A percentile compares a stretch with the other conserved stretches of the same genome.
Evolutionary conservation across 768 basidiomycete species (phyloP).

Genomic region (Psilocybe sp.): DNA sequence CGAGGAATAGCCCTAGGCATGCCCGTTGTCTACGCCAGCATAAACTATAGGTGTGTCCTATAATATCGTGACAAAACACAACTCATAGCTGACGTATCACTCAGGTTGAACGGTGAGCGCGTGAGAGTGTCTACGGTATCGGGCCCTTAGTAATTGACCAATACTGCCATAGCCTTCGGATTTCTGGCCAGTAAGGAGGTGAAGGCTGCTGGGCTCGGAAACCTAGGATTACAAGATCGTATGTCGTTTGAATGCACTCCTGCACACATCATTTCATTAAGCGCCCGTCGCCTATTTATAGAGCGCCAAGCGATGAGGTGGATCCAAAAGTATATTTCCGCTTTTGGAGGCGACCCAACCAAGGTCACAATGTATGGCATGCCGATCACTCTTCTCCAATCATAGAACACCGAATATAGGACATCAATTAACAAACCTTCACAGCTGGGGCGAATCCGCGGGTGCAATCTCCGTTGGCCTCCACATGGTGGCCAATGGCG

Average conservation of each 20-base stretch:
- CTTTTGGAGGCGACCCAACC: conserved; percentile 63
- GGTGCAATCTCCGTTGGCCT: conserved; percentile 53
- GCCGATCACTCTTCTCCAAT: background rate
- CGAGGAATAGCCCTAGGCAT: conserved; percentile 37
- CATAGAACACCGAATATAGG: background rate
- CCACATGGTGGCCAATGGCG: conserved; percentile 48
- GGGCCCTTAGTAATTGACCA: background rate
- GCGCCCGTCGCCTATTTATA: conserved; percentile 17
- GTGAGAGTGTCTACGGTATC: background rate
- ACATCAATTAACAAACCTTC: background rate
- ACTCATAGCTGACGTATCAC: background rate
- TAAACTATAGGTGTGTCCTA: conserved; percentile 39
- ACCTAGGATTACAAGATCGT: conserved; percentile 67
- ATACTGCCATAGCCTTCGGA: conserved; percentile 28
- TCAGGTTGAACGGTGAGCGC: conserved; percentile 10
- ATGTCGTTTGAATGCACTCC: conserved; percentile 16
- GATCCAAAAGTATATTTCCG: conserved; percentile 62
- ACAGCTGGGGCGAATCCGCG: conserved; percentile 39
- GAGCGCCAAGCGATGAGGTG: conserved; percentile 61
- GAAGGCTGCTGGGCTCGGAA: conserved; percentile 12
- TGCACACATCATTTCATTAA: background rate
- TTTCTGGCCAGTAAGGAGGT: conserved; percentile 20
- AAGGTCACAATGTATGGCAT: conserved; percentile 53
- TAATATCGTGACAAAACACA: background rate
- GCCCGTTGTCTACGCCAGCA: conserved; percentile 47